A percentile compares a stretch with the other conserved stretches of the same genome.
phyloP scores from a whole-genome alignment of 768 basidiomycete genomes.

The Scleroderma citrinum region DNA sequence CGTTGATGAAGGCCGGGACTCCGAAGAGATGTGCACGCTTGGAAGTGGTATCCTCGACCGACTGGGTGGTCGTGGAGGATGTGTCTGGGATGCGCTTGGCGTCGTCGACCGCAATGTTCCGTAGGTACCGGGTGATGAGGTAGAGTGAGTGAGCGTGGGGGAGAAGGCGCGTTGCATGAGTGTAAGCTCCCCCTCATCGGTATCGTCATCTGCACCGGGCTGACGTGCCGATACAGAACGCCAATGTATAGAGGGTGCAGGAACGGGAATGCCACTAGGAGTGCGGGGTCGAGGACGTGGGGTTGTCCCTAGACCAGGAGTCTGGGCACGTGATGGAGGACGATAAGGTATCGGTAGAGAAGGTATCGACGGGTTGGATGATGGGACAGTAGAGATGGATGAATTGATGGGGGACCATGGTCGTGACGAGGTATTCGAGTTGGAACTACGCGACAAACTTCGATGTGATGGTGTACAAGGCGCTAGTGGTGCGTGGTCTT shows the following conservation, averaged over 20 bases:
- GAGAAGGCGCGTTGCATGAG: slow-evolving; percentile 61
- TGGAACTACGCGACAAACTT: slow-evolving; percentile 67
- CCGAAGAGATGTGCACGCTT: slow-evolving; percentile 59
- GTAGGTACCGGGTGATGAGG: slow-evolving; percentile 34
- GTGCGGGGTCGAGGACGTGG: slow-evolving; percentile 74
- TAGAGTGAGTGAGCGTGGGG: slow-evolving; percentile 44
- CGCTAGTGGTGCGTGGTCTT: slow-evolving; percentile 40
- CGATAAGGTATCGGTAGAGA: slow-evolving; percentile 24
- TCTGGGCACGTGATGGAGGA: slow-evolving; percentile 55
- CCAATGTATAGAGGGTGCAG: slow-evolving; percentile 49
- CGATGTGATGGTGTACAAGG: slow-evolving; percentile 51
- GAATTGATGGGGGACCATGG: slow-evolving; percentile 77
- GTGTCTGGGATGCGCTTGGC: slow-evolving; percentile 37
- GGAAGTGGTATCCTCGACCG: slow-evolving; percentile 82
- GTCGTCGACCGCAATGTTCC: slow-evolving; percentile 29
- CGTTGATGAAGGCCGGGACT: slow-evolving; percentile 65
- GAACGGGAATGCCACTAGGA: slow-evolving; percentile 60
- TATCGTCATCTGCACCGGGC: slow-evolving; percentile 40
- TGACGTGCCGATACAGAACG: slow-evolving; percentile 44
- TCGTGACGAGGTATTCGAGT: slow-evolving; percentile 56
- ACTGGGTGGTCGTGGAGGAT: slow-evolving; percentile 70
- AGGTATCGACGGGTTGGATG: slow-evolving; percentile 37
- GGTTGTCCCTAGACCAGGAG: slow-evolving; percentile 39
- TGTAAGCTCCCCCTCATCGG: slow-evolving; percentile 39
- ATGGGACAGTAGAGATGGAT: slow-evolving; percentile 63